Evolutionary conservation across 495 filamentous ascomycete species (phyloP).

Genomic region (Paragyromitra xinjiangensis): DNA sequence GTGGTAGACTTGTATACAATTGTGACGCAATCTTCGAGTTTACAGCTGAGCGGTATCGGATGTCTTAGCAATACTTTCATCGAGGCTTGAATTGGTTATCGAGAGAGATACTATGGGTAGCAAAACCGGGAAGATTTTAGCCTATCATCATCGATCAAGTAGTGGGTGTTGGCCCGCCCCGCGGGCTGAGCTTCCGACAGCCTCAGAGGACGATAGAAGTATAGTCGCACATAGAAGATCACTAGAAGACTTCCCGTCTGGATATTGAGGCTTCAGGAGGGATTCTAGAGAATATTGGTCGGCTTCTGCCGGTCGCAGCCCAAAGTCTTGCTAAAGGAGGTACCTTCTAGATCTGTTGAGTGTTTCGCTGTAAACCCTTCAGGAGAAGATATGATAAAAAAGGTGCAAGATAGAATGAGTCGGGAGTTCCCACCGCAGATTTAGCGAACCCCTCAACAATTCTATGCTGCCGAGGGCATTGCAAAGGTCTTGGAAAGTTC

Average conservation of each 20-base stretch:
- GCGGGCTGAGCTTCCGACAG: background rate
- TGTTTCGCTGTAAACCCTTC: background rate
- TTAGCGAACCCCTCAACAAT: background rate
- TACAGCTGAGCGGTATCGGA: background rate
- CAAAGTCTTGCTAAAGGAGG: background rate
- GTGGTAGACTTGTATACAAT: background rate
- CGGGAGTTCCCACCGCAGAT: background rate
- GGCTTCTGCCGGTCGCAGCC: background rate
- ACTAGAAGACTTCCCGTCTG: background rate
- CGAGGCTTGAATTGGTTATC: background rate
- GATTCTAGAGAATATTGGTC: background rate
- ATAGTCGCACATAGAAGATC: too few species aligned
- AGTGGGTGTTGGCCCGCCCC: background rate
- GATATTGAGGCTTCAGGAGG: background rate
- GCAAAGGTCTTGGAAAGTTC: background rate
- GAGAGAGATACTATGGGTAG: background rate
- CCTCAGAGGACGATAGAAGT: background rate
- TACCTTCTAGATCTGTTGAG: background rate
- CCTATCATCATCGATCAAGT: background rate
- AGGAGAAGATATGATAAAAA: background rate
- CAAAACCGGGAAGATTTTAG: background rate
- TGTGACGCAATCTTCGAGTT: background rate
- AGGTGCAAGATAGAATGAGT: background rate
- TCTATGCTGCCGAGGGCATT: background rate
- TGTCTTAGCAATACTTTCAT: background rate